Evolutionary conservation across 1,139 yeast genomes (phyloP), one percentile per base, ranked within the genome.

Genomic region (Insectozyma bohioensis): DNA sequence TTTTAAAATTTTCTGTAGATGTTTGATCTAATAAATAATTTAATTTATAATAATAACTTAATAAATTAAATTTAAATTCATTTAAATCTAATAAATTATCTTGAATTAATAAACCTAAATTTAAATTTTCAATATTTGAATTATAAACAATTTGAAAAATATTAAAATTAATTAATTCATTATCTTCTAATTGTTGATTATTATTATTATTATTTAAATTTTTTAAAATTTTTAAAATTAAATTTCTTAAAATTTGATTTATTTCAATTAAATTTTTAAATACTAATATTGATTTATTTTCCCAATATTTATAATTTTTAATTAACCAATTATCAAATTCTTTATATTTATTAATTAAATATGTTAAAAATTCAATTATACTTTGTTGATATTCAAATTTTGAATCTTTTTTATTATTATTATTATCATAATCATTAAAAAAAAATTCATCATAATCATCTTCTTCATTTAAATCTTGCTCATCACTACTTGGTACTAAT

Each of bases 131-230:
- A 6, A 51, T 13, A 19, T 43, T 39, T 32, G 47, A 42, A 23
- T 45, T 43, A 30, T 46, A 41, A 3, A 51, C 51, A 36, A 52
- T 34, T 30, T 46, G 48, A 11, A 46, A 41, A 6, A 49, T 33
- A 36, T 46, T 41, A 18, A 35, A 26, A 8, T 34, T 34, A 5
- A 39, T 25, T 15, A 38, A 33, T 11, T 37, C 35, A 2, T 35
- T 41, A 12, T 36, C 38, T 18, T 28, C 28, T 18, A 24, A 13
- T 18, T 34, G 17, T 16, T 23, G 18, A 8, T 21, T n/a, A 11
- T 27, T 30, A 9, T 21, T 18, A 20, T 31, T 15, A 6, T 22
- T 24, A 11, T 26, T 36, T 27, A 42, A 34, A n/a, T 30, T 35
- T 23, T 34, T 34, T 16, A 42, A 24, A 12, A 42, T 29, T 6